These are phyloP conservation scores for apple (Malus domestica) DNA, from an alignment of 306 rosid genomes.

Conservation along the genomic window ASM211411v1 NC_041800.1:31054233-31054732, in stretches of 20 bases:
- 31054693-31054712: background rate
- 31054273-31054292: no score
- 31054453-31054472: background rate
- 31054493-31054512: background rate
- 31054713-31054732: background rate
- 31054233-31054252: no score
- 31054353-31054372: no score
- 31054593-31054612: background rate
- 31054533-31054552: background rate
- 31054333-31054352: no score
- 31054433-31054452: background rate
- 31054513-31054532: background rate
- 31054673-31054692: slow-evolving; percentile 13
- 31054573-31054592: background rate
- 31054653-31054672: slow-evolving; percentile 9
- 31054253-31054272: no score
- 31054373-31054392: background rate
- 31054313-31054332: no score
- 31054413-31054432: background rate
- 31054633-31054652: slow-evolving; percentile 29
- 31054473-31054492: background rate
- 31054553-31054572: background rate
- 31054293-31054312: no score
- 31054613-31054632: slow-evolving; percentile 41
- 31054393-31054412: no score